Evolutionary conservation across 2,329 filamentous ascomycete genomes (phyloP), one percentile per base, ranked within the genome.

Genomic region (Penicillium digitatum): DNA sequence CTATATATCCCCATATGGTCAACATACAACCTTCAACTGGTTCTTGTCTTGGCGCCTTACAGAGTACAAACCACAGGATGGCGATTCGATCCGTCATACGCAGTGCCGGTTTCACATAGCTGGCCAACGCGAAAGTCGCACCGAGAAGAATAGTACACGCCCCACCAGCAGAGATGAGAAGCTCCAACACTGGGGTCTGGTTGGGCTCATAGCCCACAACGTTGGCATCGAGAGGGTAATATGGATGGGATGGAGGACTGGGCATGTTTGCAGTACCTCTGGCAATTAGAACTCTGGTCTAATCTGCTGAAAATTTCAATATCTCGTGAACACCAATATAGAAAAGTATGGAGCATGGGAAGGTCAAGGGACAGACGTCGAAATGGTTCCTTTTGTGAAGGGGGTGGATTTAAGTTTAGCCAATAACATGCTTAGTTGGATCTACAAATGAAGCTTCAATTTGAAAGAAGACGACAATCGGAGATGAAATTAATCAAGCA

Each of bases 1-100:
- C 77, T 45, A 32, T 79, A 34, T 78, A 31, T 37, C 18, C 45
- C 37, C 50, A 34, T 39, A 16, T 39, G n/a, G 43, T 53, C 38
- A 43, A 39, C 20, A n/a, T 55, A 11, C 9, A 38, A 16, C 3
- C 20, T 31, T 26, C 20, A 12, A 38, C 18, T n/a, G 14, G n/a
- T 16, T 26, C 11, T 24, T 34, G 34, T 20, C 24, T 45, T 37
- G 32, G 32, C 26, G 54, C 81, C 70, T 75, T 82, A 80, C 87
- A 89, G 14, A 93, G 78, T 22, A 87, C 80, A 70, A 92, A 92
- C 89, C 89, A 93, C 73, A 90, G 73, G 22, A 87, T 82, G 5
- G 81, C 82, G 12, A 80, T 62, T 43, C 84, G 77, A 61, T 90
- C 87, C 26, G 69, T 69, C 8, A 64, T 71, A 32, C 77, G 74